Conservation (phyloP, 768 basidiomycete species). For the Mycena filopes region DNA sequence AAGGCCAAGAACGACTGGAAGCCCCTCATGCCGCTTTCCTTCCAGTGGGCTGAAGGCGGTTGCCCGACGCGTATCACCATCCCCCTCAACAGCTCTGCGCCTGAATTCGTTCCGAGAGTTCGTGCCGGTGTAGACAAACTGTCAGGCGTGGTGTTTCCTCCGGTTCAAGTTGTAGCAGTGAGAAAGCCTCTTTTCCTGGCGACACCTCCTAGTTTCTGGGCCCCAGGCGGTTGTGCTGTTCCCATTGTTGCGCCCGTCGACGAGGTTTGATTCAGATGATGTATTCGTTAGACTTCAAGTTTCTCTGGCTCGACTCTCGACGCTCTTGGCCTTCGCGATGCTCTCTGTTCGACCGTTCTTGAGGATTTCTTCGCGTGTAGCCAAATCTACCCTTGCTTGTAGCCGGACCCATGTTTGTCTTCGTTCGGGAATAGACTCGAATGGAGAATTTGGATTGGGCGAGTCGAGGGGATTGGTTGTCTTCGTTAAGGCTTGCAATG, state of each 20-base stretch:
- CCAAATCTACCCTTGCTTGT: too few relatives aligned
- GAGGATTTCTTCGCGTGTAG: too few relatives aligned
- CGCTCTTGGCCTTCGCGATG: too few relatives aligned
- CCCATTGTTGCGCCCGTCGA: not conserved
- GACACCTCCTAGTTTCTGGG: not conserved
- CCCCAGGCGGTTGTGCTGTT: not conserved
- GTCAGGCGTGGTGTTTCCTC: too few relatives aligned
- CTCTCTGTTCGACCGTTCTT: too few relatives aligned
- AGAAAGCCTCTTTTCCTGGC: not conserved
- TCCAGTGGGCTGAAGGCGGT: conserved; percentile 8
- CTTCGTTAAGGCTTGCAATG: too few relatives aligned
- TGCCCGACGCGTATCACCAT: not conserved
- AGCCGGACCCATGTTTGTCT: too few relatives aligned
- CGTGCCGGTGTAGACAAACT: not conserved
- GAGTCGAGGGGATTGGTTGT: too few relatives aligned
- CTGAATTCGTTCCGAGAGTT: not conserved
- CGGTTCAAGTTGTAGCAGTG: not conserved
- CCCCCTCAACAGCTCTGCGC: not conserved
- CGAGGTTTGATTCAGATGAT: not conserved
- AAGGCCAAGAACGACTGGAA: not conserved
- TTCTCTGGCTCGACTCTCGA: too few relatives aligned
- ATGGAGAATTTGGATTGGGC: too few relatives aligned
- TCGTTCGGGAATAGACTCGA: too few relatives aligned
- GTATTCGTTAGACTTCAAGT: not conserved
- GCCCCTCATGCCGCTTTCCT: not conserved